Percentiles rank a stretch among this genome's conserved stretches.
Conservation (phyloP, 176 grass and related monocot genomes). For the maize (Zea mays) region DNA sequence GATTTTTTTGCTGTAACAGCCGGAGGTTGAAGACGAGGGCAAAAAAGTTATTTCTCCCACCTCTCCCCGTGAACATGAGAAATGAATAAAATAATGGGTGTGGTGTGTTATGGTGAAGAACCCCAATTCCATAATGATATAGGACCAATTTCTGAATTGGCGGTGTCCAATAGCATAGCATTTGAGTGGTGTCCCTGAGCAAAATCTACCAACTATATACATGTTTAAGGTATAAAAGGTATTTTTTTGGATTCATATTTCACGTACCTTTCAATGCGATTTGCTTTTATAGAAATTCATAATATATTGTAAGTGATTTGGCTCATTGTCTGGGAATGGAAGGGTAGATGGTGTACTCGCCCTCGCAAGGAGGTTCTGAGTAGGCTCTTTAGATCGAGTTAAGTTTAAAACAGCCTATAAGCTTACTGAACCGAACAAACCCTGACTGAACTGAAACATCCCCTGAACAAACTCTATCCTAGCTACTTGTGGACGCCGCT, state of each 20-base stretch:
- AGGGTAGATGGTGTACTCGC: not conserved
- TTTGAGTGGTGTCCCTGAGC: too few species aligned
- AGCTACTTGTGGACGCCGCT: not conserved
- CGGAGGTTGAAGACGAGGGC: too few species aligned
- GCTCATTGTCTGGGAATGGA: not conserved
- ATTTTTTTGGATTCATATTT: not conserved
- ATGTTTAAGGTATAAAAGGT: not conserved
- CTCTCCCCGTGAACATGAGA: too few species aligned
- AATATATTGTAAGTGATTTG: not conserved
- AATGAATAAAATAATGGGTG: too few species aligned
- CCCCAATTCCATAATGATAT: too few species aligned
- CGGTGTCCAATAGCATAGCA: too few species aligned
- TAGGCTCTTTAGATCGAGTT: not conserved
- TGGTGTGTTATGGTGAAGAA: too few species aligned
- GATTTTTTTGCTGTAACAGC: too few species aligned
- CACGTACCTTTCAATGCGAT: not conserved
- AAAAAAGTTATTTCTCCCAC: too few species aligned
- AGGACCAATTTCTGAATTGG: too few species aligned
- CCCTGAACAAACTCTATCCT: not conserved
- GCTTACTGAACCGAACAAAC: not conserved
- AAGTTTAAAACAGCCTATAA: not conserved
- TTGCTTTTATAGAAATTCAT: not conserved
- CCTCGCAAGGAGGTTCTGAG: not conserved
- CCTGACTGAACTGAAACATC: not conserved
- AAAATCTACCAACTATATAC: not conserved